Percentiles rank a stretch among this genome's conserved stretches.
Conservation (phyloP, 345 rosid genomes). For the Orychophragmus violaceus region DNA sequence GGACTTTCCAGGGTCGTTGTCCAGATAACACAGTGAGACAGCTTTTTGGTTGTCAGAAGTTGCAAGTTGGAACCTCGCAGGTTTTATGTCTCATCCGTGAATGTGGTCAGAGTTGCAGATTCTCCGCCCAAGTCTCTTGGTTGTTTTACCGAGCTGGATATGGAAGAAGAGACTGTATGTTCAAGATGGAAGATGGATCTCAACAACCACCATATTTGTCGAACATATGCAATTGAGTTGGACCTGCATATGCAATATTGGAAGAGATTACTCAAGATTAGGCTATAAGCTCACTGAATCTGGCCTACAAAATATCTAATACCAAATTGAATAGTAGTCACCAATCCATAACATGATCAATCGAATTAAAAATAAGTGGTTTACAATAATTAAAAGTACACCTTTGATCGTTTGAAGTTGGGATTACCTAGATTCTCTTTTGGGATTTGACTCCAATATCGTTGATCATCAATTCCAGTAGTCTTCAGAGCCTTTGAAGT, state of each 20-base stretch:
- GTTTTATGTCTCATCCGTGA: conserved; percentile 90
- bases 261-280: background rate
- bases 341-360: background rate
- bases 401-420: background rate
- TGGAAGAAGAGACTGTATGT: conserved; percentile 78
- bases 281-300: background rate
- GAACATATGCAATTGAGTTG: conserved; percentile 71
- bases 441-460: conserved; percentile 61
- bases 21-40: conserved; percentile 45
- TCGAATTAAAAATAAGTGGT: background rate
- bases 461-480: conserved; percentile 73
- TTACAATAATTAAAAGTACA: no score
- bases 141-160: conserved; percentile 58
- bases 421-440: conserved; percentile 56
- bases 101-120: conserved; percentile 62
- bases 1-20: conserved; percentile 37
- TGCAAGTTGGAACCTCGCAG: conserved; percentile 67
- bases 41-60: conserved; percentile 68
- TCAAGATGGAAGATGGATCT: conserved; percentile 69
- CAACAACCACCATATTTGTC: conserved; percentile 96
- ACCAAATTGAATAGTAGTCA: background rate
- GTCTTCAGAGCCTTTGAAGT: conserved; percentile 53
- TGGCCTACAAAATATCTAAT: background rate
- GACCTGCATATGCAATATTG: conserved; percentile 38
- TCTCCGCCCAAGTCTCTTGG: conserved; percentile 67